Evolutionary conservation across 371 early-diverging fungal species (phyloP), one percentile per base, ranked within the genome.

Genomic region (Modicella reniformis): DNA sequence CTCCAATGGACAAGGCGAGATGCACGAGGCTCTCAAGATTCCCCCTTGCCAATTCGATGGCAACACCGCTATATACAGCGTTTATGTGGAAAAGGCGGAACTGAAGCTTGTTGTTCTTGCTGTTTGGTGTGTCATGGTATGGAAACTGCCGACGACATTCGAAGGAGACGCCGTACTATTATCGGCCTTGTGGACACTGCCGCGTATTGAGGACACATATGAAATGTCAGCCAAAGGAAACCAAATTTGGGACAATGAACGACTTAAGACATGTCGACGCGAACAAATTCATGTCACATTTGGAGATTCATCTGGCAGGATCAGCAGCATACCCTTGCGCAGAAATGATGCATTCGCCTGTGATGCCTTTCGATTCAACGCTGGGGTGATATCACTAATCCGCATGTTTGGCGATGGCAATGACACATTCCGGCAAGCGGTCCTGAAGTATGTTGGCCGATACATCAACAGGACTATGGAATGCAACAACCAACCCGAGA

Each of bases 401-500:
- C 9, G 21, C 9, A 61, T 68, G 9, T 68, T 49, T 21, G 44
- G 40, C 6, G 0, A 9, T 21, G 52, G 40, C 5, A 41, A 61
- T 9, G 19, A 26, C 3, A 6, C 13, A 0, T 41, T 51, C 56
- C 33, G 17, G 51, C 23, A 56, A 17, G 56, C 54, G 2, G 48
- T 48, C 13, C 17, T 60, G 21, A 29, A 52, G 6, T 55, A 49
- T 29, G 32, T 55, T n/a, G 41, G 62, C 17, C 26, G 21, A 8
- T 23, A 61, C n/a, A 33, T 68, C 47, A 68, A 68, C 41, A 4
- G 2, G 4, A 37, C 49, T 8, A n/a, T 37, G 17, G 23, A 15
- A 15, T 13, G 26, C 2, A 13, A 56, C 37, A 10, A 52, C 21
- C 61, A 6, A 5, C 1, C 28, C 2, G 37, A 30, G 30, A 65